Percentiles rank a stretch among this genome's conserved stretches.
phyloP scores from a whole-genome alignment of 257 asterid genomes.

The Solanum chaucha region DNA sequence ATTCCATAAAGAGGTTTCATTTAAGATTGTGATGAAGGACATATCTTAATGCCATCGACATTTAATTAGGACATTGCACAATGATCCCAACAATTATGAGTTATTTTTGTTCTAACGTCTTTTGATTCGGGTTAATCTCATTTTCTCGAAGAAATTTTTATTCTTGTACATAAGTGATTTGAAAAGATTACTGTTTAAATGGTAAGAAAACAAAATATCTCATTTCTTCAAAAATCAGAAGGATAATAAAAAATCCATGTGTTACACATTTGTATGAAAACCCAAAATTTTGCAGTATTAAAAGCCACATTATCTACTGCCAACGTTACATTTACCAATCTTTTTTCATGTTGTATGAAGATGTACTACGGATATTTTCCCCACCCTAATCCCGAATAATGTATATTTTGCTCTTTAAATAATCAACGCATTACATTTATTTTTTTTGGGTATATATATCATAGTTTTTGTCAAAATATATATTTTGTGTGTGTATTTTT shows the following conservation, averaged over 20 bases:
- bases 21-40: too few relatives aligned
- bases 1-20: too few relatives aligned
- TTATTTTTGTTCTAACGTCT: too few relatives aligned
- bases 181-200: background rate
- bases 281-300: background rate
- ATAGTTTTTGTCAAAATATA: background rate
- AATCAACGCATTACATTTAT: background rate
- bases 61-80: too few relatives aligned
- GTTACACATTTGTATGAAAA: background rate
- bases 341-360: background rate
- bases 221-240: too few relatives aligned
- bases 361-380: too few relatives aligned
- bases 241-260: background rate
- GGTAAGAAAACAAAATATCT: background rate
- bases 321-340: background rate
- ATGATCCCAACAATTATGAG: too few relatives aligned
- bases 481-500: background rate
- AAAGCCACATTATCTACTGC: background rate
- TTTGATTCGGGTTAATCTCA: too few relatives aligned
- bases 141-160: too few relatives aligned
- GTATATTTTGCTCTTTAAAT: background rate
- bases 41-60: too few relatives aligned
- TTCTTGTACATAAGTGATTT: too few relatives aligned
- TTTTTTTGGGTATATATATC: background rate
- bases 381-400: background rate